phyloP scores from a whole-genome alignment of 768 basidiomycete species.

The Hortiboletus campestris region DNA sequence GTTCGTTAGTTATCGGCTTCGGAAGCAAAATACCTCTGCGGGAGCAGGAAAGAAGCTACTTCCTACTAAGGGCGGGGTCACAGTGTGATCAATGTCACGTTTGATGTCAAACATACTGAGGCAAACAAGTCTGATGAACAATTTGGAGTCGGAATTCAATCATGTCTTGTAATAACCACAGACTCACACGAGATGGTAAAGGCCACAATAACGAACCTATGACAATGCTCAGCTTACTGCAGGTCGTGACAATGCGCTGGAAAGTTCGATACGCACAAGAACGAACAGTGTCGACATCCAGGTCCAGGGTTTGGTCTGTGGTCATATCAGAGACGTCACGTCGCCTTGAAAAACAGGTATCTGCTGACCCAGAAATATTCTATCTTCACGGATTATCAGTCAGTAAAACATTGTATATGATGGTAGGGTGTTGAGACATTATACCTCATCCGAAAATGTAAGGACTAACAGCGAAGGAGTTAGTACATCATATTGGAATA shows the following conservation, averaged over 20 bases:
- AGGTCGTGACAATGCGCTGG: no score
- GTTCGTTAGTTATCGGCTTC: no score
- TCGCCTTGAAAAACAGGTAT: no score
- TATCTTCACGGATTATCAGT: not conserved
- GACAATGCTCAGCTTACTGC: not conserved
- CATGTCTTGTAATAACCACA: not conserved
- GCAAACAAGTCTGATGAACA: not conserved
- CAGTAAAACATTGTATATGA: not conserved
- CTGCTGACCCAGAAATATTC: no score
- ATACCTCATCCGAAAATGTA: slow-evolving; percentile 9
- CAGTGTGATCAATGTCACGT: not conserved
- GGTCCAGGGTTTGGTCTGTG: no score
- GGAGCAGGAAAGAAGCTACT: no score
- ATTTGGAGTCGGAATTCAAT: not conserved
- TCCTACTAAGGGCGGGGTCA: not conserved
- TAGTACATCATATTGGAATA: not conserved
- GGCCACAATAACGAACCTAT: slow-evolving; percentile 10
- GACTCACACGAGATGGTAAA: not conserved
- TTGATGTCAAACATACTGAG: not conserved
- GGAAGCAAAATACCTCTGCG: no score
- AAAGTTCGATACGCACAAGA: no score
- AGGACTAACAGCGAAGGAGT: not conserved
- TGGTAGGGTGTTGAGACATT: not conserved
- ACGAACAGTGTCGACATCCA: no score
- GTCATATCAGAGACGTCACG: not conserved